Evolutionary conservation across 495 filamentous ascomycete genomes (phyloP), one percentile per base, ranked within the genome.

Genomic region (Penicillium argentinense): DNA sequence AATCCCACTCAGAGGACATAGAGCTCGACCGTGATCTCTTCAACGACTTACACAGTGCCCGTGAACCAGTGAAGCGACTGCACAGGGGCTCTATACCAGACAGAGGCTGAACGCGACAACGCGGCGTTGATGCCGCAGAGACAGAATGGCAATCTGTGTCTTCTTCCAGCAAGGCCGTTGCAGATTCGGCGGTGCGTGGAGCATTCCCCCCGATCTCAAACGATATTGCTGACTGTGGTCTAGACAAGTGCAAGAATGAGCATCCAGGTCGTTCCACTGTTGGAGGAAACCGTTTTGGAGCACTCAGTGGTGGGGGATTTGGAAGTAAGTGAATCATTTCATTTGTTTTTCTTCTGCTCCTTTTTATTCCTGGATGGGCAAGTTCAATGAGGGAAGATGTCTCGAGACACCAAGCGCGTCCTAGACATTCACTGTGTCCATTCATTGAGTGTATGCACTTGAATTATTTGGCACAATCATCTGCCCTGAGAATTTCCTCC

Each of bases 111-210:
- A 22, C 29, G 25, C 45, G 18, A 45, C 42, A 39, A 27, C 16
- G 7, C 39, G 18, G 45, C 7, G 14, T 49, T 29, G 9, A 47
- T 27, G 36, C 14, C 38, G 38, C 8, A 29, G 21, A 42, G 37
- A 23, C 33, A 41, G 39, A 1, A 86, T 86, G 83, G 55, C 63
- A 3, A 66, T 90, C 53, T 95, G 89, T 74, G 76, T 58, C 27
- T 91, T 81, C 61, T 95, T 74, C 57, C 80, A 80, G 63, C 79
- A 83, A 63, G 88, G 87, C 33, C 75, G 77, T 40, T 95, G 89
- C 74, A 82, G 73, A 56, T 85, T 76, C 59, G 89, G 89, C 57
- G 71, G 76, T 75, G 67, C 25, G 63, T 39, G n/a, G n/a, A 2
- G 11, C 18, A 45, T 26, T 4, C n/a, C 29, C 30, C 7, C 7